phyloP scores from a whole-genome alignment of 768 basidiomycete species.

The Trametes punicea region DNA sequence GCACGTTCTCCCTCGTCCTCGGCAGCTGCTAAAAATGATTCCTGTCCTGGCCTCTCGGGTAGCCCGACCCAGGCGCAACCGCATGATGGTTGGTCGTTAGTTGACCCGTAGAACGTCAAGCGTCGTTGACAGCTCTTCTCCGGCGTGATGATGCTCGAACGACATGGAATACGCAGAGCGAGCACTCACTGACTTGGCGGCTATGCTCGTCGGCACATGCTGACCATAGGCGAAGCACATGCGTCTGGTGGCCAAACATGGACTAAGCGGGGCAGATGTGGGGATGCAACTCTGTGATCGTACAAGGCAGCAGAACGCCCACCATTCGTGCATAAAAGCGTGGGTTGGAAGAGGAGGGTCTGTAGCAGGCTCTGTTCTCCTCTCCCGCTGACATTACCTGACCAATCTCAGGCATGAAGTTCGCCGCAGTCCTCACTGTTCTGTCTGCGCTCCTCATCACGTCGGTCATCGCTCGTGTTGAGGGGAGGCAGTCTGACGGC shows the following conservation, averaged over 20 bases:
- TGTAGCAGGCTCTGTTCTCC: neutral
- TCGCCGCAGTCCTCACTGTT: slow-evolving; percentile 9
- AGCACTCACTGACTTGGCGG: neutral
- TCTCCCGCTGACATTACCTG: neutral
- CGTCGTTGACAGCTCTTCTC: neutral
- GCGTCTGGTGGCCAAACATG: neutral
- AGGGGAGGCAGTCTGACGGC: slow-evolving; percentile 19
- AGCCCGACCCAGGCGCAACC: neutral
- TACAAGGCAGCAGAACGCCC: neutral
- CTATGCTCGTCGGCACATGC: neutral
- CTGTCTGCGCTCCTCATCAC: slow-evolving; percentile 12
- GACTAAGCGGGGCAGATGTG: neutral
- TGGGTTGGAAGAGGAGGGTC: neutral
- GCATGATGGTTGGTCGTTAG: neutral
- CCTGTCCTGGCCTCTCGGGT: neutral
- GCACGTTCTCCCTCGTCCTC: neutral
- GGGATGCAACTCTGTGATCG: neutral
- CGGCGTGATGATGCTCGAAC: neutral
- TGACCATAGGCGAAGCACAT: slow-evolving; percentile 7
- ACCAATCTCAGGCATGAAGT: slow-evolving; percentile 3
- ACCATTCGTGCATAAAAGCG: neutral
- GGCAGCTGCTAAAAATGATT: neutral
- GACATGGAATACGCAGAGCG: neutral
- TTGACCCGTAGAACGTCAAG: neutral
- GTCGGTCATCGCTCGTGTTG: slow-evolving; percentile 5